Percentiles rank a stretch among this genome's conserved stretches.
phyloP scores from a whole-genome alignment of 2,329 filamentous ascomycete genomes.

The Ceratocystis colombiana region DNA sequence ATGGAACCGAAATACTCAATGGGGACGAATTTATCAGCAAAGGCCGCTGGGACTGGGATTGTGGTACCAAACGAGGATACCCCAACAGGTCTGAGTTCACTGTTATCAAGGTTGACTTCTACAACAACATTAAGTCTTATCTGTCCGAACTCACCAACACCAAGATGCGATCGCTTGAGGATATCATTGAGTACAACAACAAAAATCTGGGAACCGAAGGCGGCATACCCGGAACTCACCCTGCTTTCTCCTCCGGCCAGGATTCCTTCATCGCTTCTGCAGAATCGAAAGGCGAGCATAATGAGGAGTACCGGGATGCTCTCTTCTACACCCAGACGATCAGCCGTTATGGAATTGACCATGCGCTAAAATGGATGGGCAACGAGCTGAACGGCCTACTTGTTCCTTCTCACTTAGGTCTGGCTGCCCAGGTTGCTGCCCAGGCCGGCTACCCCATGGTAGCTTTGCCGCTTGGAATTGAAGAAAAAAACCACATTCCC shows the following conservation, averaged over 20 bases:
- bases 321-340: conserved; percentile 50
- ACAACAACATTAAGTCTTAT: too few species aligned
- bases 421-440: conserved; percentile 59
- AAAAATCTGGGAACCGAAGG: conserved; percentile 58
- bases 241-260: conserved; percentile 60
- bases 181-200: too few species aligned
- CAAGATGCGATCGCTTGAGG: too few species aligned
- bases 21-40: conserved; percentile 53
- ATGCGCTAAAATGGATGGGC: conserved; percentile 41
- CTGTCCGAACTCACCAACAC: too few species aligned
- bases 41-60: conserved; percentile 66
- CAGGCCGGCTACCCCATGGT: conserved; percentile 67
- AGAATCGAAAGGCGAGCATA: conserved; percentile 47
- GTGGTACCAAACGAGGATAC: conserved; percentile 39
- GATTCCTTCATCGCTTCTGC: conserved; percentile 58
- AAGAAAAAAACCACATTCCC: conserved; percentile 33
- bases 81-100: too few species aligned
- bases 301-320: conserved; percentile 58
- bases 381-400: conserved; percentile 50
- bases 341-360: conserved; percentile 58
- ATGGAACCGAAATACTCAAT: conserved; percentile 57
- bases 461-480: conserved; percentile 54
- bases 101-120: too few species aligned
- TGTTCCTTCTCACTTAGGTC: conserved; percentile 57
- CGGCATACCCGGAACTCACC: conserved; percentile 46